A percentile compares a stretch with the other conserved stretches of the same genome.
Evolutionary conservation across 148 eudicot genomes (phyloP).

Genomic region (Cornus controversa): DNA sequence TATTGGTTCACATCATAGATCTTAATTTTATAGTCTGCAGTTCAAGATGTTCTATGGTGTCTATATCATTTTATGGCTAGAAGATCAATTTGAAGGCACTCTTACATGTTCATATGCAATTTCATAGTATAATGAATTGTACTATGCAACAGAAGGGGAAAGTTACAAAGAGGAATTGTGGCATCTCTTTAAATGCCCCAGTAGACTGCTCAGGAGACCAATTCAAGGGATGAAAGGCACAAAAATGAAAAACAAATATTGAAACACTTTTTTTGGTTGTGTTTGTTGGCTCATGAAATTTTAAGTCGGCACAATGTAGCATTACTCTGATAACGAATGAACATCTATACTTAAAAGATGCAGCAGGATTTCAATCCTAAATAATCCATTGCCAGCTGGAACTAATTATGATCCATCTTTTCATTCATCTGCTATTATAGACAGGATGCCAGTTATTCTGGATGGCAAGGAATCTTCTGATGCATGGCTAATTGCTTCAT

Average conservation of each 20-base stretch:
- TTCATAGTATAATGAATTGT: not conserved
- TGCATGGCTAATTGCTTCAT: constrained; percentile 65
- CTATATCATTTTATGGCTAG: not conserved
- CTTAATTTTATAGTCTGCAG: not conserved
- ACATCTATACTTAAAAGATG: not conserved
- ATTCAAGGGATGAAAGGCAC: not conserved
- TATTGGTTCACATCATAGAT: not conserved
- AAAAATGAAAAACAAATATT: not conserved
- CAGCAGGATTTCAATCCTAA: not conserved
- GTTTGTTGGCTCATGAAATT: not conserved
- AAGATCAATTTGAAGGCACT: not conserved
- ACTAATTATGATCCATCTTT: not conserved
- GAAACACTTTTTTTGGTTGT: not conserved
- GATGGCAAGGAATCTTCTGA: constrained; percentile 64
- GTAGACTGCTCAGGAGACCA: not conserved
- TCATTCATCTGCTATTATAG: constrained; percentile 32
- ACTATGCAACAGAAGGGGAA: not conserved
- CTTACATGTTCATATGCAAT: not conserved
- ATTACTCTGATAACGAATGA: not conserved
- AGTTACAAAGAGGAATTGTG: not conserved
- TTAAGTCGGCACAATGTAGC: not conserved
- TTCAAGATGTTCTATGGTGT: not conserved
- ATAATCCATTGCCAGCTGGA: too few species aligned
- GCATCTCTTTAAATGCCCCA: not conserved
- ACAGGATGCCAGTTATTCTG: constrained; percentile 95